These are phyloP conservation scores for Penstemon barbatus DNA, from an alignment of 257 asterid genomes.

Conservation along the genomic window DNA sequence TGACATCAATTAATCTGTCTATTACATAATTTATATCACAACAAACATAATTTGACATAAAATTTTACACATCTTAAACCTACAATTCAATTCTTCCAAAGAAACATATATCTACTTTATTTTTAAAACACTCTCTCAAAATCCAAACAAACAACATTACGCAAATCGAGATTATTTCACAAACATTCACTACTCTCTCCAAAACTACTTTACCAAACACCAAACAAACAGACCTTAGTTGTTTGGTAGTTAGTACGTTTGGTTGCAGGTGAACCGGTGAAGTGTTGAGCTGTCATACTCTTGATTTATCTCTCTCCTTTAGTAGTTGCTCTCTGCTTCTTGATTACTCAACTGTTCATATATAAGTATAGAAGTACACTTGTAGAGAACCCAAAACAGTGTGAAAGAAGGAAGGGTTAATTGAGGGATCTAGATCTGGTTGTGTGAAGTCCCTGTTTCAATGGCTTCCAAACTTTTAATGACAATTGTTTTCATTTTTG, in stretches of 20 bases:
- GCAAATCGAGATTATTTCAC: too few relatives aligned
- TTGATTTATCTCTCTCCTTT: conserved; percentile 9
- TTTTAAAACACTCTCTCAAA: too few relatives aligned
- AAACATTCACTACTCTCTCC: too few relatives aligned
- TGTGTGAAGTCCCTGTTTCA: background rate
- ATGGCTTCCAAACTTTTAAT: conserved; percentile 65
- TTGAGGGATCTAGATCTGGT: conserved; percentile 35
- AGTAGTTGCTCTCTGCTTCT: conserved; percentile 27
- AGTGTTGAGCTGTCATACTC: conserved; percentile 34
- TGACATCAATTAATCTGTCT: too few relatives aligned
- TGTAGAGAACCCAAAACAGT: conserved; percentile 29
- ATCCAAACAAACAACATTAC: too few relatives aligned
- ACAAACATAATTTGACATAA: too few relatives aligned
- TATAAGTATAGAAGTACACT: background rate
- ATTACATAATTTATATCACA: too few relatives aligned
- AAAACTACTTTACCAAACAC: too few relatives aligned
- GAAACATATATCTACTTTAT: too few relatives aligned
- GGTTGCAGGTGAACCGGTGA: conserved; percentile 22
- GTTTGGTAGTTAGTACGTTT: conserved; percentile 23
- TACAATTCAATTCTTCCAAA: too few relatives aligned
- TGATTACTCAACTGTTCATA: conserved; percentile 34
- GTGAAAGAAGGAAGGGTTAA: conserved; percentile 2
- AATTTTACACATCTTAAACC: too few relatives aligned
- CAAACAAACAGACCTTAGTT: too few relatives aligned
- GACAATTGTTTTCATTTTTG: conserved; percentile 44